Conservation (phyloP, 345 rosid species). For the Eutrema japonicum region DNA sequence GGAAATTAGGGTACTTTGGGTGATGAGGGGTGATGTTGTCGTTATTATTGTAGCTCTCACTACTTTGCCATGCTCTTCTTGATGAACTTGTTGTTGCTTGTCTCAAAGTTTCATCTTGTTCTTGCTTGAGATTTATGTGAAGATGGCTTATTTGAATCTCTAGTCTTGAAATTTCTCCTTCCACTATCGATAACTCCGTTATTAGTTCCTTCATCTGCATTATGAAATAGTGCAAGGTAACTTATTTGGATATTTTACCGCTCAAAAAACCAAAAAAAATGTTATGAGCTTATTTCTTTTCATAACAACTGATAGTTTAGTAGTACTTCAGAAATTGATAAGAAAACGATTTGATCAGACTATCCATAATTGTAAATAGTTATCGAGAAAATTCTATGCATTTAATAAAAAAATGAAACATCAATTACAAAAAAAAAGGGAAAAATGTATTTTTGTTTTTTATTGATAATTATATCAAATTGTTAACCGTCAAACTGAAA, state of each 20-base stretch:
- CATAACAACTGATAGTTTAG: not conserved
- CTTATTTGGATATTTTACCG: not conserved
- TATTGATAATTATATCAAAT: not conserved
- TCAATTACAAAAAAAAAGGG: not conserved
- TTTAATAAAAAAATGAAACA: not conserved
- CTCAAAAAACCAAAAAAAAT: not conserved
- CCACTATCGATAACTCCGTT: constrained; percentile 75
- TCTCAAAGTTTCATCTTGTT: constrained; percentile 55
- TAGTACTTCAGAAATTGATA: not conserved
- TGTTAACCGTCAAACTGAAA: not conserved
- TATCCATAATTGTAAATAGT: not conserved
- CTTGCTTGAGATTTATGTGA: constrained; percentile 59
- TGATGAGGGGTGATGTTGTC: constrained; percentile 28
- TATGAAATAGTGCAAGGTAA: not conserved
- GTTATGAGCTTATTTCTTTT: not conserved
- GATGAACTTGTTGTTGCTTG: constrained; percentile 55
- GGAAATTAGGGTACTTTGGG: constrained; percentile 32
- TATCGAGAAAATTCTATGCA: not conserved
- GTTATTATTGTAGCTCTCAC: constrained; percentile 28
- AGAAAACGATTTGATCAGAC: not conserved
- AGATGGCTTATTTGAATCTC: constrained; percentile 75
- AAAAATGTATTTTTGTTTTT: too few relatives aligned
- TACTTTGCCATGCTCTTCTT: constrained; percentile 49
- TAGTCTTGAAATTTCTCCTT: constrained; percentile 71
- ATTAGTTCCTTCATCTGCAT: constrained; percentile 74